phyloP scores from a whole-genome alignment of 108 stramenopile genomes.

The Cyclotella cryptica region DNA sequence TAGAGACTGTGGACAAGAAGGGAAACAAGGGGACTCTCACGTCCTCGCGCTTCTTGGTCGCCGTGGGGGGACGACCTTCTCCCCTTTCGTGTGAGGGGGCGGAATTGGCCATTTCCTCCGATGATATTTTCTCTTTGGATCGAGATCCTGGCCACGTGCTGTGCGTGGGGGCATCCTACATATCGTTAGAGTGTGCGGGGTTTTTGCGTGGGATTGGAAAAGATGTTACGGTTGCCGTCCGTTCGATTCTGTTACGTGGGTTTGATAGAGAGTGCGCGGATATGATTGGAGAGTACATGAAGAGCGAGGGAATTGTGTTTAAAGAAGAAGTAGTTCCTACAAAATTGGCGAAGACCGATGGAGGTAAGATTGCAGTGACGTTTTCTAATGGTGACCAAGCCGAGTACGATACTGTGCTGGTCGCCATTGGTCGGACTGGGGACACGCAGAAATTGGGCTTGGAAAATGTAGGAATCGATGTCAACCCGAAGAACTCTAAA shows the following conservation, averaged over 20 bases:
- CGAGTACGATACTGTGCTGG: slow-evolving; percentile 90
- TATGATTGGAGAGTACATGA: slow-evolving; percentile 88
- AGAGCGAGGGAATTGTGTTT: slow-evolving; percentile 88
- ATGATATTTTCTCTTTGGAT: slow-evolving; percentile 95
- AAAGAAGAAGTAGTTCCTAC: slow-evolving; percentile 75
- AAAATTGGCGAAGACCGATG: slow-evolving; percentile 81
- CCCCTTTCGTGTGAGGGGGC: slow-evolving; percentile 85
- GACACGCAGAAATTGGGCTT: slow-evolving; percentile 91
- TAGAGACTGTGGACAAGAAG: slow-evolving; percentile 88
- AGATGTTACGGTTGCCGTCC: slow-evolving; percentile 95
- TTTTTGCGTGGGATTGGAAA: slow-evolving; percentile 93
- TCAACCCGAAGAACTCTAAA: slow-evolving; percentile 82
- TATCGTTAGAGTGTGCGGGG: slow-evolving; percentile 98
- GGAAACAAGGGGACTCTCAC: slow-evolving; percentile 72
- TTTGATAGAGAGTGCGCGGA: slow-evolving; percentile 97
- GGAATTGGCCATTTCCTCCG: slow-evolving; percentile 94
- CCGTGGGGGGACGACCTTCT: slow-evolving; percentile 95
- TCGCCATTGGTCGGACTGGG: slow-evolving; percentile 92
- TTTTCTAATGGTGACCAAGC: slow-evolving; percentile 84
- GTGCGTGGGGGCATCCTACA: slow-evolving; percentile 98
- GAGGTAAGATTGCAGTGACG: slow-evolving; percentile 84
- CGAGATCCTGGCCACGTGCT: slow-evolving; percentile 93
- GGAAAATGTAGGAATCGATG: slow-evolving; percentile 74
- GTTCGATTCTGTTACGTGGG: slow-evolving; percentile 94
- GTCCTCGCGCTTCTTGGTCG: slow-evolving; percentile 90